phyloP scores from a whole-genome alignment of 2,329 filamentous ascomycete species.

The Fusarium penzigii region DNA sequence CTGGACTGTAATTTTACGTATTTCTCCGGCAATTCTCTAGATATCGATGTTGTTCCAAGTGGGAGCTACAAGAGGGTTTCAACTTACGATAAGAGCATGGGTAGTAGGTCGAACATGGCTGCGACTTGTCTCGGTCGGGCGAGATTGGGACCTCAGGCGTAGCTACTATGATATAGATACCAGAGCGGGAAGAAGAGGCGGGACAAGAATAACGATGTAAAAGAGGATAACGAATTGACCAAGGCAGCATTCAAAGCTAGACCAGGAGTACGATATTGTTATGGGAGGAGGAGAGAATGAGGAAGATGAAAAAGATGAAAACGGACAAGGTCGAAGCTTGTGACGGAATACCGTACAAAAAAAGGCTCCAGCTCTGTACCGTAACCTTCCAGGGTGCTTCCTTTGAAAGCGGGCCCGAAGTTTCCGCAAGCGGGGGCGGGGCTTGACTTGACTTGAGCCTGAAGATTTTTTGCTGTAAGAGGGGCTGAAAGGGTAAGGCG shows the following conservation, averaged over 20 bases:
- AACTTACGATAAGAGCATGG: constrained; percentile 76
- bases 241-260: not conserved
- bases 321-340: not conserved
- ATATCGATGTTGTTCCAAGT: constrained; percentile 14
- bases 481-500: not conserved
- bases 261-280: too few relatives aligned
- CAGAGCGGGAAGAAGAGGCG: not conserved
- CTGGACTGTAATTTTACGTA: too few relatives aligned
- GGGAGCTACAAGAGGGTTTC: constrained; percentile 11
- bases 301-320: not conserved
- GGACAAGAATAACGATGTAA: not conserved
- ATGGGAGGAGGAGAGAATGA: not conserved
- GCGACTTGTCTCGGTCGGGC: constrained; percentile 14
- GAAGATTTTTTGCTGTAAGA: too few relatives aligned
- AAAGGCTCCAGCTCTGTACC: not conserved
- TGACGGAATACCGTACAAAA: not conserved
- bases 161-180: not conserved
- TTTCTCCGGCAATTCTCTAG: not conserved
- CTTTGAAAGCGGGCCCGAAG: constrained; percentile 17
- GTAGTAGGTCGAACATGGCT: constrained; percentile 75
- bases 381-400: not conserved
- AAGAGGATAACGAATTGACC: not conserved
- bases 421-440: constrained; percentile 24
- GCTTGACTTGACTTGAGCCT: constrained; percentile 2
- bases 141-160: constrained; percentile 2